phyloP scores from a whole-genome alignment of 164 flowering plant genomes.

The Annona cherimola region DNA sequence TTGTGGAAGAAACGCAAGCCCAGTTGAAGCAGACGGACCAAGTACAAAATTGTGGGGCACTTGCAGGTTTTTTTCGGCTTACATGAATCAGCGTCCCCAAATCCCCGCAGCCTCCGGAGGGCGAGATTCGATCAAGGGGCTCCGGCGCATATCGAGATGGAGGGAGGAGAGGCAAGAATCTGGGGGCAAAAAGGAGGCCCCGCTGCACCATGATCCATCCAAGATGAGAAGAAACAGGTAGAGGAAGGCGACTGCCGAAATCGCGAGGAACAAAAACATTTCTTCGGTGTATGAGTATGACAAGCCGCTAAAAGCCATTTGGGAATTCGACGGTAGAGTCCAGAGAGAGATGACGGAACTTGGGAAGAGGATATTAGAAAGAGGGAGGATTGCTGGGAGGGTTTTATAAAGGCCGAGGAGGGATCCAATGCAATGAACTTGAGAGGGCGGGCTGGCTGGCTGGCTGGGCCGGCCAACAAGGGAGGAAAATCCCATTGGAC shows the following conservation, averaged over 20 bases:
- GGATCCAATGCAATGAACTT: not conserved
- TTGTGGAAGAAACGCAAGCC: not conserved
- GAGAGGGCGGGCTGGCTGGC: not conserved
- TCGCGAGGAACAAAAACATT: slow-evolving; percentile 5
- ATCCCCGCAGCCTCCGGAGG: not conserved
- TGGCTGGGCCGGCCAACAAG: no score
- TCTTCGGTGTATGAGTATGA: slow-evolving; percentile 1
- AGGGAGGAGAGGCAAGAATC: slow-evolving; percentile 14
- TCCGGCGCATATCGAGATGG: not conserved
- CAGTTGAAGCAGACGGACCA: not conserved
- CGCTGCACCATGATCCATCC: slow-evolving; percentile 18
- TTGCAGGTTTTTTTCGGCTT: no score
- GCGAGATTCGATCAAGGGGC: not conserved
- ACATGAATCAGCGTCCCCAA: not conserved
- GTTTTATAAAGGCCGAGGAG: not conserved
- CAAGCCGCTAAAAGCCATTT: not conserved
- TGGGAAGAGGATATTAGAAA: no score
- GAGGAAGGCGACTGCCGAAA: slow-evolving; percentile 4
- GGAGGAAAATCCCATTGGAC: no score
- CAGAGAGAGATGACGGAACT: not conserved
- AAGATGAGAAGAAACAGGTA: slow-evolving; percentile 10
- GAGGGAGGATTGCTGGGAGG: not conserved
- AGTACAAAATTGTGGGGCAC: not conserved
- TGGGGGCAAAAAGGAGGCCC: slow-evolving; percentile 10
- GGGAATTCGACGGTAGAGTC: not conserved